Conservation (phyloP, 2,329 filamentous ascomycete species). For the Fusarium longipes region DNA sequence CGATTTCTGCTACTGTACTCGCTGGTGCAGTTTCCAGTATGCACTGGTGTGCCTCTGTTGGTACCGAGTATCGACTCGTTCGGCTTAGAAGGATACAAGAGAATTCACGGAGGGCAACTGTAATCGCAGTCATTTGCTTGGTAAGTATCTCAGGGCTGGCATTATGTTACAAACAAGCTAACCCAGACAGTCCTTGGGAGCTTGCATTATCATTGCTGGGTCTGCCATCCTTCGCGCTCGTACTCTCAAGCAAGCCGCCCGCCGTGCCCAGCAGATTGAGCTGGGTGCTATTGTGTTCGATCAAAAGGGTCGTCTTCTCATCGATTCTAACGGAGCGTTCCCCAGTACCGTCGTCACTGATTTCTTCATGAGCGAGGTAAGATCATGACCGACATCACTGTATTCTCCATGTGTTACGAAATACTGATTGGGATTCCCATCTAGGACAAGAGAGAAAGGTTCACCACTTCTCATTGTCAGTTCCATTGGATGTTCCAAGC, state of each 20-base stretch:
- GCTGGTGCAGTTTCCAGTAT: slow-evolving; percentile 85
- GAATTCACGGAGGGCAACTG: slow-evolving; percentile 67
- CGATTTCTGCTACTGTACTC: slow-evolving; percentile 73
- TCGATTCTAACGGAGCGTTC: slow-evolving; percentile 75
- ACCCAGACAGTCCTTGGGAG: slow-evolving; percentile 65
- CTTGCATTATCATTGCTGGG: slow-evolving; percentile 68
- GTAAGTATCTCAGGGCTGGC: slow-evolving; percentile 56
- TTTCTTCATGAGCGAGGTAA: slow-evolving; percentile 74
- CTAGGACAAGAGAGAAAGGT: slow-evolving; percentile 71
- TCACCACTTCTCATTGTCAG: slow-evolving; percentile 78
- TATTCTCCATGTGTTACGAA: too few species aligned
- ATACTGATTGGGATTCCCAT: neutral
- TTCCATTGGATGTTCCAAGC: slow-evolving; percentile 91
- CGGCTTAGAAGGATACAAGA: slow-evolving; percentile 50
- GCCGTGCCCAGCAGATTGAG: slow-evolving; percentile 70
- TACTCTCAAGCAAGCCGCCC: slow-evolving; percentile 63
- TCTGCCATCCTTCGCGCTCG: slow-evolving; percentile 67
- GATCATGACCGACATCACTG: neutral
- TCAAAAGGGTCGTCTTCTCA: slow-evolving; percentile 72
- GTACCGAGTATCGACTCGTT: slow-evolving; percentile 73
- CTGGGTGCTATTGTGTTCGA: slow-evolving; percentile 75
- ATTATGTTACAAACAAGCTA: neutral
- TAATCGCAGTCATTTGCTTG: slow-evolving; percentile 79
- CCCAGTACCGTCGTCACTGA: slow-evolving; percentile 82
- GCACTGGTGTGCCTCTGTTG: slow-evolving; percentile 84